A percentile compares a stretch with the other conserved stretches of the same genome.
Conservation (phyloP, 2,329 filamentous ascomycete species). For the Cercospora canescens region DNA sequence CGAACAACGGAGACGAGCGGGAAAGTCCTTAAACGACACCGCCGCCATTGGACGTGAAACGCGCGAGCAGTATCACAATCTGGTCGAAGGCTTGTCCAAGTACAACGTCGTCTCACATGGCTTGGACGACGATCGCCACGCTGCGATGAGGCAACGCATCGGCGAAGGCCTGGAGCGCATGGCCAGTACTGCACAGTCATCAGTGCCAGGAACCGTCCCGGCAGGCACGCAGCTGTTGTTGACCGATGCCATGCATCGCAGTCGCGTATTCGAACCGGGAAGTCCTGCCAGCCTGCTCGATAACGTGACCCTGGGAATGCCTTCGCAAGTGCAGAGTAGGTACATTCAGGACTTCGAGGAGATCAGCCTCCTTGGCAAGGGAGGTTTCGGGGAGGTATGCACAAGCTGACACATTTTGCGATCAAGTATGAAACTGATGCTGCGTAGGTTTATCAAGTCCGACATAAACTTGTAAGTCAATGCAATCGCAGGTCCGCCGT, state of each 20-base stretch:
- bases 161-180: slow-evolving; percentile 41
- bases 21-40: slow-evolving; percentile 25
- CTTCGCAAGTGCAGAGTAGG: slow-evolving; percentile 39
- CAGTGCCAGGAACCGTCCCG: slow-evolving; percentile 9
- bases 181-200: slow-evolving; percentile 5
- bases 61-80: slow-evolving; percentile 39
- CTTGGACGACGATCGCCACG: slow-evolving; percentile 39
- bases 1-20: slow-evolving; percentile 26
- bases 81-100: slow-evolving; percentile 39
- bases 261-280: slow-evolving; percentile 3
- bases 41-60: slow-evolving; percentile 41
- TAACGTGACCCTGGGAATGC: slow-evolving; percentile 19
- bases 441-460: slow-evolving; percentile 57
- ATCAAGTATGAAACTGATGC: slow-evolving; percentile 60
- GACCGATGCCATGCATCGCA: slow-evolving; percentile 13
- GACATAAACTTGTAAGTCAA: slow-evolving; percentile 50
- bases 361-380: slow-evolving; percentile 59
- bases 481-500: neutral
- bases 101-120: slow-evolving; percentile 39
- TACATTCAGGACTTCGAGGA: slow-evolving; percentile 56
- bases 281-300: slow-evolving; percentile 18
- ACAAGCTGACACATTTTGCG: slow-evolving; percentile 62
- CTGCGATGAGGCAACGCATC: slow-evolving; percentile 36
- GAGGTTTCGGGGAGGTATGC: slow-evolving; percentile 61
- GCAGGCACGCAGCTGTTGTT: slow-evolving; percentile 23